Base-by-base conservation (phyloP, 2,329 filamentous ascomycete genomes). In the Allantophomopsis cytisporea region DNA sequence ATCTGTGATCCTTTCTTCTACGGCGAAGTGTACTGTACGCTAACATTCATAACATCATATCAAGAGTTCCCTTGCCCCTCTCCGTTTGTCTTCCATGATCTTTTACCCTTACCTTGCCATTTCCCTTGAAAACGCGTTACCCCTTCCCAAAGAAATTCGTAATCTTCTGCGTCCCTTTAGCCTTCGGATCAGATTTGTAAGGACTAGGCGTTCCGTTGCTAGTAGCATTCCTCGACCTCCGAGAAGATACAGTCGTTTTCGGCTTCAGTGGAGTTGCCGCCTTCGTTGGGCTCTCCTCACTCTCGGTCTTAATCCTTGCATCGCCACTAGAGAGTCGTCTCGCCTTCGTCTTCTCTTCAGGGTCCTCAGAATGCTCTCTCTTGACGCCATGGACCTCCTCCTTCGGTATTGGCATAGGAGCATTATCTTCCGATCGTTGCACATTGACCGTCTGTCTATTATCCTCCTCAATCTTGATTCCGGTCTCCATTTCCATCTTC, bases 81-180 rank as follows among this genome's bases (percentile, higher is more conserved):
- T 10, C 5, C 8, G 4, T 28, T 28, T 8, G 11, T 12, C 23
- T 6, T 28, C 11, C 23, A 4, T 4, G 10, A 28, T 12, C 4
- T 28, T 28, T 12, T 12, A 6, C 23, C 23, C 4, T 8, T 28
- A 28, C 11, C 23, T 12, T 12, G 10, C 8, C 8, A 28, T 3
- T 12, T 10, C 3, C 23, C 23, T 20, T 12, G 11, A 28, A 28
- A 28, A 28, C 10, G 23, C 23, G 5, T 28, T 28, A 28, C 39
- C 41, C 66, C 51, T 64, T 68, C 33, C 54, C 60, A 52, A 76
- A 74, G 53, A 75, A 75, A 50, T 58, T 68, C 30, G 71, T 75
- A 42, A 76, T 75, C 52, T 68, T 56, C 44, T 53, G 50, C 41
- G 48, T 52, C 6, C 50, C 51, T 31, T 52, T 53, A 13, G 42